Evolutionary conservation across 345 rosid species (phyloP), one percentile per base, ranked within the genome.

Genomic region (Salix caprea): DNA sequence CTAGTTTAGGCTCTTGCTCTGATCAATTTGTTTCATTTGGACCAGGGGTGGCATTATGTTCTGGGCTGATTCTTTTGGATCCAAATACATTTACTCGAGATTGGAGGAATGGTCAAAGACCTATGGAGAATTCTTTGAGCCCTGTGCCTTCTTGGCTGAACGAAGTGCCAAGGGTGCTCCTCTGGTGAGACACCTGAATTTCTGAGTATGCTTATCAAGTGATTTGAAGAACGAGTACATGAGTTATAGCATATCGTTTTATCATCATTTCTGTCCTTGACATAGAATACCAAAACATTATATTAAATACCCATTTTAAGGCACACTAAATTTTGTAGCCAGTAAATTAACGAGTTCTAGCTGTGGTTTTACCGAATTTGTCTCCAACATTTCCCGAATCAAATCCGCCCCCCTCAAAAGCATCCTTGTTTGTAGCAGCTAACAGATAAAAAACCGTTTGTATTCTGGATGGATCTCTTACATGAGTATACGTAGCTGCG

Each of bases 71-170:
- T 42, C 66, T 74, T 67, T 72, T 30, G 68, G 70, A 52, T 60
- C 79, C 6, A 93, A 89, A 12, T 72, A 72, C 18, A 54, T 74
- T 4, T 61, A 54, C 36, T 87, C 94, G 34, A 91, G 84, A 84
- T 82, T 96, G 85, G 88, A 90, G 72, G 92, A 92, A 69, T 96
- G 99, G 99, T 82, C 94, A 1, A 91, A 86, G 74, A 11, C 73
- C 66, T 90, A 93, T 36, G 99, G 98, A 28, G 96, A 81, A 12
- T 93, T 96, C 88, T 96, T 93, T 90, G 89, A 91, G 86, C 99
- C 99, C 73, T 93, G 98, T 72, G 81, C 92, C 48, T 93, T 90
- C 85, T 84, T 96, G 83, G 92, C 92, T 69, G 94, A 90, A 78
- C 81, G 93, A 86, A 98, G 89, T 72, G 71, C 85, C 54, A 81